These are phyloP conservation scores for Xylaria intraflava DNA, from an alignment of 495 filamentous ascomycete species.

Conservation along the genomic window DNA sequence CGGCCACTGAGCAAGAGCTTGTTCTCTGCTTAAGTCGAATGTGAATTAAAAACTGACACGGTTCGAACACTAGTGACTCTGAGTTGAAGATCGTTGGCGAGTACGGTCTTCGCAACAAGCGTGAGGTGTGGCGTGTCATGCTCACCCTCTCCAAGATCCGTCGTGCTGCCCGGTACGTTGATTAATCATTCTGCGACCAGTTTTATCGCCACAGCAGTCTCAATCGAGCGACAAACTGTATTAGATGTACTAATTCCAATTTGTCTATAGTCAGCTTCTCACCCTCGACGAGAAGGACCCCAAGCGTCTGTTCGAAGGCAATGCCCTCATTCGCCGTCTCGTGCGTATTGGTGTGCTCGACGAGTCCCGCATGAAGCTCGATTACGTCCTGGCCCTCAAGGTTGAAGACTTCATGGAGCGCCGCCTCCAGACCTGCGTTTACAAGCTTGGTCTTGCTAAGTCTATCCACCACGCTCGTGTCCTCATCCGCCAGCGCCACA, in stretches of 20 bases:
- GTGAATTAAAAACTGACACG: constrained; percentile 47
- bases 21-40: constrained; percentile 91
- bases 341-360: constrained; percentile 99
- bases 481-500: constrained; percentile 97
- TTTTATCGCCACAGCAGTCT: no score
- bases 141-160: constrained; percentile 99
- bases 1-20: constrained; percentile 98
- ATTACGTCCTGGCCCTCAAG: constrained; percentile 99
- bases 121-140: constrained; percentile 99
- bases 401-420: constrained; percentile 99
- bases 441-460: constrained; percentile 99
- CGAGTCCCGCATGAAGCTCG: constrained; percentile 99
- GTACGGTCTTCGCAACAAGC: constrained; percentile 99
- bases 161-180: constrained; percentile 95
- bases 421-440: constrained; percentile 97
- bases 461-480: constrained; percentile 99
- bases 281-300: constrained; percentile 99
- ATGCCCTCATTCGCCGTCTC: constrained; percentile 98
- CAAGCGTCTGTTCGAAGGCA: constrained; percentile 99
- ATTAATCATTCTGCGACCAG: constrained; percentile 9
- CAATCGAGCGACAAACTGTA: no score
- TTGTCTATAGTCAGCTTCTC: constrained; percentile 79
- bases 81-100: constrained; percentile 99
- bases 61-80: constrained; percentile 68
- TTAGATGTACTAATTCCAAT: constrained; percentile 12